phyloP scores from a whole-genome alignment of 345 rosid species.

The Eucalyptus caleyi region DNA sequence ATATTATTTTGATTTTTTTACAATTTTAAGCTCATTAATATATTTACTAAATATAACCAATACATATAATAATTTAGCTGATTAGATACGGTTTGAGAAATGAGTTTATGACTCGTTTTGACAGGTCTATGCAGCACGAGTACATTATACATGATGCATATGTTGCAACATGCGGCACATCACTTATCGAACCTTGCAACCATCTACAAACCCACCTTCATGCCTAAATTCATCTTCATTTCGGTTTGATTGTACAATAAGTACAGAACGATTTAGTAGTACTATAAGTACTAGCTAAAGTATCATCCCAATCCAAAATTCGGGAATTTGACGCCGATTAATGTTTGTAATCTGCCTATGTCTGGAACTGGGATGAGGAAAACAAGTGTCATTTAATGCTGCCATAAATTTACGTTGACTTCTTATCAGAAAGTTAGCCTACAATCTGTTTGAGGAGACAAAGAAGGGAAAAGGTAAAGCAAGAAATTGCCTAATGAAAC shows the following conservation, averaged over 20 bases:
- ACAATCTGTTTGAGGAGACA: neutral
- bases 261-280: neutral
- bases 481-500: neutral
- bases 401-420: neutral
- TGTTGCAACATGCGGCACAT: accelerated
- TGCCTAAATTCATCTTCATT: neutral
- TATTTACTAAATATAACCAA: too few species aligned
- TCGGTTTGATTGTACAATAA: neutral
- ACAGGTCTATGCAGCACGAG: accelerated
- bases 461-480: neutral
- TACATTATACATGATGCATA: neutral
- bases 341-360: neutral
- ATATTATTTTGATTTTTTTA: too few species aligned
- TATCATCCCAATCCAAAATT: neutral
- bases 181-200: neutral
- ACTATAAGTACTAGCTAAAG: neutral
- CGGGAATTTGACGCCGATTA: neutral
- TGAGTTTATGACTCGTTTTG: neutral
- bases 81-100: too few species aligned
- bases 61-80: neutral
- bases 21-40: neutral
- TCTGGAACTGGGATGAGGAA: neutral
- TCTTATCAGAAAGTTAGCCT: neutral
- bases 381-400: neutral
- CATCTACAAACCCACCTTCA: neutral